A percentile compares a stretch with the other conserved stretches of the same genome.
phyloP scores from a whole-genome alignment of 2,329 filamentous ascomycete genomes.

The Bimuria novae-zelandiae region DNA sequence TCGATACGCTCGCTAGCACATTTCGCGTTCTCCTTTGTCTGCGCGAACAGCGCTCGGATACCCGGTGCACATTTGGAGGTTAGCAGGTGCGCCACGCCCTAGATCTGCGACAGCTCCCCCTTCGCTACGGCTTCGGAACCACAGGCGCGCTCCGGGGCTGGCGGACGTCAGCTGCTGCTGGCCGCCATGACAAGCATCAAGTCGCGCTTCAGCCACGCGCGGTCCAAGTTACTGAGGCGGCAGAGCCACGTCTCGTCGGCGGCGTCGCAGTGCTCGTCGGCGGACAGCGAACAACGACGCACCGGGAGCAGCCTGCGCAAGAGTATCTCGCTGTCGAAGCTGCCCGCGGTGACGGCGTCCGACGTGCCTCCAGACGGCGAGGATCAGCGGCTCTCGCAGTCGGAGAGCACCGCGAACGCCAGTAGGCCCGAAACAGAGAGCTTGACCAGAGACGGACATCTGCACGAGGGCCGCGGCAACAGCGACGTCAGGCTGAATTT shows the following conservation, averaged over 20 bases:
- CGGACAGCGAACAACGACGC: slow-evolving; percentile 29
- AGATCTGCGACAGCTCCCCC: not conserved
- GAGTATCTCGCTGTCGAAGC: slow-evolving; percentile 38
- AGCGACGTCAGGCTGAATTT: slow-evolving; percentile 7
- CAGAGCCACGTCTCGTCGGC: slow-evolving; percentile 30
- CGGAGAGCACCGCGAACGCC: slow-evolving; percentile 18
- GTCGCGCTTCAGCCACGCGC: slow-evolving; percentile 37
- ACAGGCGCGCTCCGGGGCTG: slow-evolving; percentile 16
- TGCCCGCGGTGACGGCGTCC: slow-evolving; percentile 26
- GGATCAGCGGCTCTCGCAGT: slow-evolving; percentile 28
- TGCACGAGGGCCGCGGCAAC: too few relatives aligned
- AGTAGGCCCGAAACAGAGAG: slow-evolving; percentile 19
- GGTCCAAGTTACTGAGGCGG: slow-evolving; percentile 35
- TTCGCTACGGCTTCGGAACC: not conserved
- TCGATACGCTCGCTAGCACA: not conserved
- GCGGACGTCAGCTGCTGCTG: slow-evolving; percentile 26
- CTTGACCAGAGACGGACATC: too few relatives aligned
- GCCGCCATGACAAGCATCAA: slow-evolving; percentile 43
- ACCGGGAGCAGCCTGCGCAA: slow-evolving; percentile 29
- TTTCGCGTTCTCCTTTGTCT: not conserved
- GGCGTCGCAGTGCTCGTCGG: slow-evolving; percentile 23
- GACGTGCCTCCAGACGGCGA: slow-evolving; percentile 12
- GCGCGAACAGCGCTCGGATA: not conserved
- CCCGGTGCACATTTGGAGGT: too few relatives aligned
- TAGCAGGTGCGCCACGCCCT: not conserved